Base-by-base conservation (phyloP, 257 asterid species). In the Plantago ovata region DNA sequence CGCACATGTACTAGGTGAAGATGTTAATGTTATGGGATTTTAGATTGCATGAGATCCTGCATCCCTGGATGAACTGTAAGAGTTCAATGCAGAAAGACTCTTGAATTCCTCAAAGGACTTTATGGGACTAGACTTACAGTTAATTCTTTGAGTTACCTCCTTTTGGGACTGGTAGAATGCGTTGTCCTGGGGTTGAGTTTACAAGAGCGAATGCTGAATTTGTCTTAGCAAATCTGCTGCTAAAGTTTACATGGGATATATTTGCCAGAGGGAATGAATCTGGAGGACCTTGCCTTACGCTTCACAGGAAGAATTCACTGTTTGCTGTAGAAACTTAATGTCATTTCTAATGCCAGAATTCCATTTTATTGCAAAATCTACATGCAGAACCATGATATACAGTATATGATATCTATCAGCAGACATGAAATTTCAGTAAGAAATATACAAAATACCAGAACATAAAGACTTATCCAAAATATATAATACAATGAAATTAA, bases 31-130 rank as follows among this genome's bases (percentile, higher is more conserved):
- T 1, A 61, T 74, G 84, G 87, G 77, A 20, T 65, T 72, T 9
- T 76, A 77, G 1, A 74, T 79, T 0, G 72, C 76, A 0, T 64
- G 79, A 42, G 81, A 79, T n/a, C 75, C 78, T 0, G 2, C 23
- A 0, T 28, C 28, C 3, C 79, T 83, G 89, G 49, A 79, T 0
- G 60, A 79, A 2, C 79, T 79, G 0, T 81, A 79, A 21, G 61
- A 50, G 21, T 82, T 76, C 45, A 24, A 15, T 10, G 85, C 85
- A 0, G 75, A 76, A 3, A 73, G 89, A n/a, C 79, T 82, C 61
- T 42, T 73, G 55, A 53, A 63, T 13, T 41, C 40, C 7, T 13
- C 33, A 0, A 28, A 42, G 3, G 74, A 77, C 39, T 62, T 58
- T 4, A 65, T 50, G 62, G 77, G 82, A 0, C 20, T 42, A 11